These are phyloP conservation scores for Verticillium zaregamsianum DNA, from an alignment of 2,329 filamentous ascomycete genomes.

Conservation along the genomic window DNA sequence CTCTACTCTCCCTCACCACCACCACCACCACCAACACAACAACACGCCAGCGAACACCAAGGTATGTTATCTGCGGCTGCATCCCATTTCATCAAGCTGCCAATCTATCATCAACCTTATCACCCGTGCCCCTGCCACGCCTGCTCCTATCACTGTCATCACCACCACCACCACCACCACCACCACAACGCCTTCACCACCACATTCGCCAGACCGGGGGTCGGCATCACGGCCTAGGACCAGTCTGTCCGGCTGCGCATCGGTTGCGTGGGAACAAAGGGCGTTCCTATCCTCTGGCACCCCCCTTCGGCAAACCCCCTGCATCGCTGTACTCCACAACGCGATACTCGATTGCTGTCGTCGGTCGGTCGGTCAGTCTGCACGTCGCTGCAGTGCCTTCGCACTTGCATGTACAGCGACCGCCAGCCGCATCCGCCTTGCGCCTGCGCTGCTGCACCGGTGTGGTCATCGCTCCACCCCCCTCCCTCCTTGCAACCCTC, in stretches of 20 bases:
- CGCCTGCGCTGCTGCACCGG: neutral
- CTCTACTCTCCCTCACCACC: neutral
- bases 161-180: neutral
- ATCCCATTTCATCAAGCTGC: neutral
- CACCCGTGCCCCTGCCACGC: neutral
- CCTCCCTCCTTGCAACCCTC: neutral
- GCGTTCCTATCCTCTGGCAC: neutral
- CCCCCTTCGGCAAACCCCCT: neutral
- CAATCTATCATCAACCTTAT: neutral
- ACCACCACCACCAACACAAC: neutral
- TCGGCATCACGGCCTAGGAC: neutral
- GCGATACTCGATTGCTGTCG: neutral
- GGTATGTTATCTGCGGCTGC: neutral
- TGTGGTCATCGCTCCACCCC: neutral
- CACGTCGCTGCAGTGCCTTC: neutral
- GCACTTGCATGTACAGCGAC: neutral
- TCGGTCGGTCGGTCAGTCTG: constrained; percentile 1
- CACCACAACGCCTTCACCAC: neutral
- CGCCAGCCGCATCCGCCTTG: neutral
- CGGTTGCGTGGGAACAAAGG: neutral
- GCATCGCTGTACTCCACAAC: neutral
- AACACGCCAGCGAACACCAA: neutral
- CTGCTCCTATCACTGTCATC: neutral
- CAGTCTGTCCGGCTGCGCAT: neutral
- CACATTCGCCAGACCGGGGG: neutral